A percentile compares a stretch with the other conserved stretches of the same genome.
Evolutionary conservation across 2,329 filamentous ascomycete genomes (phyloP).

Genomic region (Claviceps fusiformis): DNA sequence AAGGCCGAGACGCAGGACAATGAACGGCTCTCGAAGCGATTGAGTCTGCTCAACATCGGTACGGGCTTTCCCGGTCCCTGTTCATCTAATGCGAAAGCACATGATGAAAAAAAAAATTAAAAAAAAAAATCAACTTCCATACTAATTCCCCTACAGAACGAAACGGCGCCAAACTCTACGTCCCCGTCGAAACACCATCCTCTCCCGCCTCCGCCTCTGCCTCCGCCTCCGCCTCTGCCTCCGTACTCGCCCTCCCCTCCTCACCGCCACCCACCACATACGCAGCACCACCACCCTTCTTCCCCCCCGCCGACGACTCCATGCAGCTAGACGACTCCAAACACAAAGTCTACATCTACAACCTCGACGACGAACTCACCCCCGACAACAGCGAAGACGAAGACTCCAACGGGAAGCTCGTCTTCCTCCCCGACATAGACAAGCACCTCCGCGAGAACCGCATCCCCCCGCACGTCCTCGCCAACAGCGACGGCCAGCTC

Average conservation of each 20-base stretch:
- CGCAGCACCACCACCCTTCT: not conserved
- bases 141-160: slow-evolving; percentile 43
- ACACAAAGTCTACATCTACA: slow-evolving; percentile 80
- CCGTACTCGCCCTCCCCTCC: not conserved
- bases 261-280: not conserved
- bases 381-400: slow-evolving; percentile 27
- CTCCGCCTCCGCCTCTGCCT: too few relatives aligned
- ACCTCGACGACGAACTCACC: slow-evolving; percentile 77
- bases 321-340: slow-evolving; percentile 85
- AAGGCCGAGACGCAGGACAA: slow-evolving; percentile 48
- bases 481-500: slow-evolving; percentile 39
- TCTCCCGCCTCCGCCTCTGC: too few relatives aligned
- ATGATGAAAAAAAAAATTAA: too few relatives aligned
- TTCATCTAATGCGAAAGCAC: too few relatives aligned
- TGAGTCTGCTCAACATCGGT: slow-evolving; percentile 76
- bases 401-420: slow-evolving; percentile 46
- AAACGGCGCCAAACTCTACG: slow-evolving; percentile 50
- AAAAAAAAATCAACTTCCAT: too few relatives aligned
- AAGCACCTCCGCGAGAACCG: slow-evolving; percentile 63
- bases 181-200: slow-evolving; percentile 42
- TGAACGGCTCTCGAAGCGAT: slow-evolving; percentile 69
- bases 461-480: slow-evolving; percentile 50
- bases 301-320: slow-evolving; percentile 32
- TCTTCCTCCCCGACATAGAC: slow-evolving; percentile 78
- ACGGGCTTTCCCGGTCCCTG: too few relatives aligned